phyloP scores from a whole-genome alignment of 2,329 filamentous ascomycete genomes.

The Colletotrichum cordylinicola region DNA sequence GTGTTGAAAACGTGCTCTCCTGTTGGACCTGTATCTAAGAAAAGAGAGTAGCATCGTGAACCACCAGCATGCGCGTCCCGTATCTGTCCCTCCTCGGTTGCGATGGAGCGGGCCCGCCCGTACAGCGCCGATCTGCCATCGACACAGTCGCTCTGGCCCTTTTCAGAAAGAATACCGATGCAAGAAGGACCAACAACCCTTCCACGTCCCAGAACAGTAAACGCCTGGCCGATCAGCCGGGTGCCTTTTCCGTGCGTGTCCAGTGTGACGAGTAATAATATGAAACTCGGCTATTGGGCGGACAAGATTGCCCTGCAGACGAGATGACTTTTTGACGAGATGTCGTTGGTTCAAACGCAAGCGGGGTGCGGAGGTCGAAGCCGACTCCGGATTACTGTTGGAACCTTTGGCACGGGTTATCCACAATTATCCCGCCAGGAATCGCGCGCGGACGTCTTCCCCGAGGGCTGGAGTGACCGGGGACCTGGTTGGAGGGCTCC shows the following conservation, averaged over 20 bases:
- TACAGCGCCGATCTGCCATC: not conserved
- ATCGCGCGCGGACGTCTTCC: not conserved
- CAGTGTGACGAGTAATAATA: not conserved
- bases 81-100: not conserved
- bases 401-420: not conserved
- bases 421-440: not conserved
- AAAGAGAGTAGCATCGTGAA: not conserved
- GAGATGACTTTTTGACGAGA: not conserved
- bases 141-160: too few relatives aligned
- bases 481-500: not conserved
- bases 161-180: not conserved
- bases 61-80: not conserved
- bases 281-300: not conserved
- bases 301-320: not conserved
- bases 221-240: not conserved
- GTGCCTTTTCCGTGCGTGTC: not conserved
- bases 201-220: rapidly evolving
- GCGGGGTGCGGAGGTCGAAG: not conserved
- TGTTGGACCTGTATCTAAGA: rapidly evolving
- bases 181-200: not conserved
- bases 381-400: not conserved
- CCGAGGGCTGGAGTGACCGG: not conserved
- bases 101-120: not conserved
- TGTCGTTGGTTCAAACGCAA: not conserved
- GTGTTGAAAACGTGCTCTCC: not conserved